A percentile compares a stretch with the other conserved stretches of the same genome.
Evolutionary conservation across 306 rosid genomes (phyloP).

Genomic region (Vigna mungo): DNA sequence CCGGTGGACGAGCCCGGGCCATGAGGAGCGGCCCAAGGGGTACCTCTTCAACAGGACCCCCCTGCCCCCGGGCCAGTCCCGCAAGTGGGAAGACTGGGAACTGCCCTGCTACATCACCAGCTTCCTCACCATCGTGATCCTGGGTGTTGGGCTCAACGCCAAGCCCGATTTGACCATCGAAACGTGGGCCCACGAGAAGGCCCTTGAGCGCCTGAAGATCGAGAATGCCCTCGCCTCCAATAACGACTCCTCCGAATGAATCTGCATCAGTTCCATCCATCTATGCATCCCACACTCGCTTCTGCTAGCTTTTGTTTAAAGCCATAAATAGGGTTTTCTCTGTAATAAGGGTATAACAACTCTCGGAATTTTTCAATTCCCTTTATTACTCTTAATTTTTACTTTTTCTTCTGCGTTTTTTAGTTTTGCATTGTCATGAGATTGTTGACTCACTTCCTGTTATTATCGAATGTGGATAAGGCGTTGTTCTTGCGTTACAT

Average conservation of each 20-base stretch:
- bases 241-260: conserved; percentile 48
- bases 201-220: conserved; percentile 88
- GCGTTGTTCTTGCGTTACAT: conserved; percentile 38
- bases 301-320: background rate
- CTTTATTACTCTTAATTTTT: background rate
- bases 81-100: conserved; percentile 99
- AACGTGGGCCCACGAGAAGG: conserved; percentile 98
- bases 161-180: conserved; percentile 98
- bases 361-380: conserved; percentile 30
- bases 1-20: conserved; percentile 87
- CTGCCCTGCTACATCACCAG: conserved; percentile 97
- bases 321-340: conserved; percentile 3
- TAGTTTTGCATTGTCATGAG: conserved; percentile 30
- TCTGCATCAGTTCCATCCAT: conserved; percentile 34
- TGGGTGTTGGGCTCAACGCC: conserved; percentile 98
- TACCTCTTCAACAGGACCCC: conserved; percentile 83
- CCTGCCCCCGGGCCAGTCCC: conserved; percentile 73
- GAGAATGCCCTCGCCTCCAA: conserved; percentile 50
- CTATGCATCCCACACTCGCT: background rate
- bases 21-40: conserved; percentile 89
- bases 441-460: conserved; percentile 43
- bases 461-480: conserved; percentile 45
- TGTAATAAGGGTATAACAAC: conserved; percentile 43
- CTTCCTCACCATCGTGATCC: conserved; percentile 95
- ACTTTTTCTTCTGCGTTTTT: conserved; percentile 19